Percentiles rank a stretch among this genome's conserved stretches.
These are phyloP conservation scores for Pleurotus djamor DNA, from an alignment of 768 basidiomycete genomes.

Conservation along the genomic window DNA sequence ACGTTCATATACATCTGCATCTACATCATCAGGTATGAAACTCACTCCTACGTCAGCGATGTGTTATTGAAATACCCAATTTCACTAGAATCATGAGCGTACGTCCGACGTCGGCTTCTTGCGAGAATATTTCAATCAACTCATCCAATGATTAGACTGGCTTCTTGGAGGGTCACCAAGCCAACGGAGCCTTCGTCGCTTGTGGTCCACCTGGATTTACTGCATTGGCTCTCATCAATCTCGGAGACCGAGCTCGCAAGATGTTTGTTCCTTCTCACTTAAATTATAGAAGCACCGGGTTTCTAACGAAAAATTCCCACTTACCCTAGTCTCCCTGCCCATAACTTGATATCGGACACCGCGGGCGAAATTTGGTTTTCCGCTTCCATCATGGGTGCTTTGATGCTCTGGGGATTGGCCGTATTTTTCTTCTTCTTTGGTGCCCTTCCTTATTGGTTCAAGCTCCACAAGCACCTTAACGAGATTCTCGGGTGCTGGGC, in stretches of 20 bases:
- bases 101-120: background rate
- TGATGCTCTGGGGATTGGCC: conserved; percentile 44
- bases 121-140: background rate
- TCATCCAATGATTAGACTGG: conserved; percentile 29
- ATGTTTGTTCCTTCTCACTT: conserved; percentile 25
- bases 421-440: conserved; percentile 46
- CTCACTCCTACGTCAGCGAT: background rate
- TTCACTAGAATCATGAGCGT: conserved; percentile 37
- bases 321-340: conserved; percentile 23
- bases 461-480: conserved; percentile 40
- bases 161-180: conserved; percentile 44
- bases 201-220: conserved; percentile 50
- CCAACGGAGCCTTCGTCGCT: conserved; percentile 46
- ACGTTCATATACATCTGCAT: conserved; percentile 50
- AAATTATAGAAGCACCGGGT: background rate
- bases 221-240: conserved; percentile 42
- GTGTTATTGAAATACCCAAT: background rate
- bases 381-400: conserved; percentile 29
- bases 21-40: conserved; percentile 38
- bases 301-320: background rate
- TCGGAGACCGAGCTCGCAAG: conserved; percentile 31
- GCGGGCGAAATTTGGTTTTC: conserved; percentile 48
- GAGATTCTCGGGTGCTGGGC: conserved; percentile 52
- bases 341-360: conserved; percentile 29
- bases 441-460: conserved; percentile 45